Evolutionary conservation across 331 rosid genomes (phyloP), one percentile per base, ranked within the genome.

Genomic region (Pyracantha coccinea): DNA sequence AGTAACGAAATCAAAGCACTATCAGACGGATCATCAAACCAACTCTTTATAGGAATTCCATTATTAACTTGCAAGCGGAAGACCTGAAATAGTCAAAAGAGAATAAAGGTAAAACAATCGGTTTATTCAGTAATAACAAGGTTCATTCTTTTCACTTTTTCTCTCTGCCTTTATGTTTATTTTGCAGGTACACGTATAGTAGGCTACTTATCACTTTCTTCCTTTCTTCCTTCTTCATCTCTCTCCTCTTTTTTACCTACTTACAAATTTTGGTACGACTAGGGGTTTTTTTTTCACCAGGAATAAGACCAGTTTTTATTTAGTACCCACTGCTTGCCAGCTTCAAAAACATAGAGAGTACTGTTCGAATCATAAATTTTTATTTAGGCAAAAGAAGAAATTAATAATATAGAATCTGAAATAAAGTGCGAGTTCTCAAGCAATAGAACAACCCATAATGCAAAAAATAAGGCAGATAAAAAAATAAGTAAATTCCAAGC

Each of bases 31-130:
- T 94, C 99, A 83, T 94, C 97, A 88, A 92, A 92, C 99, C 99
- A 94, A 90, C 99, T 94, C 87, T 87, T 94, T 78, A 94, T 94
- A 69, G 99, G 99, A 82, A 94, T 94, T 77, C 99, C 99, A 80
- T 94, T 94, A 81, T 94, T 92, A 83, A 92, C 97, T 90, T 94
- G 99, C 93, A 94, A 89, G 71, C 88, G 92, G 81, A 94, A 94
- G 78, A 92, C 99, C 99, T 94, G 99, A 87, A 87, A 87, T 70
- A 74, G 75, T 20, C 74, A 72, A 57, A 77, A 60, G 71, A 80
- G 63, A 80, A 75, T 25, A 74, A 77, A 53, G 79, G 85, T 85
- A 79, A 84, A 66, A 70, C 58, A 79, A 58, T 55, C 54, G 28
- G 80, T 71, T 54, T 41, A 73, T 71, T 14, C 29, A 32, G 57